A percentile compares a stretch with the other conserved stretches of the same genome.
phyloP scores from a whole-genome alignment of 2,329 filamentous ascomycete species.

The Exophiala alcalophila region DNA sequence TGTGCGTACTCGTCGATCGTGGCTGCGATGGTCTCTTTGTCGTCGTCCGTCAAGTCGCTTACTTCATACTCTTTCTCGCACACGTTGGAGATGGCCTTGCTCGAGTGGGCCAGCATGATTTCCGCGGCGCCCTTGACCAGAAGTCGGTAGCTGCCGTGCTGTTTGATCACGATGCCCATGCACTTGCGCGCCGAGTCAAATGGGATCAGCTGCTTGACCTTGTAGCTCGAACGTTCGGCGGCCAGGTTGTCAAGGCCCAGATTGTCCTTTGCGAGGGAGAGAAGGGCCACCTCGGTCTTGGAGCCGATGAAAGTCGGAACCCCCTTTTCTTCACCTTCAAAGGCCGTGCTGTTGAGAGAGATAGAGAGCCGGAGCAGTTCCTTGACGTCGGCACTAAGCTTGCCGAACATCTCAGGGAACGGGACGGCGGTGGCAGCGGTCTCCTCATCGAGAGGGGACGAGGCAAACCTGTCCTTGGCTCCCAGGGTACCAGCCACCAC shows the following conservation, averaged over 20 bases:
- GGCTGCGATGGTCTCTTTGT: conserved; percentile 33
- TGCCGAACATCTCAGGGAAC: conserved; percentile 24
- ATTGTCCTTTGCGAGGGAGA: conserved; percentile 66
- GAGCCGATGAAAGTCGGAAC: conserved; percentile 67
- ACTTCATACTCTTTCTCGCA: conserved; percentile 29
- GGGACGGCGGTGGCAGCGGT: conserved; percentile 8
- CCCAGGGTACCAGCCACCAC: conserved; percentile 71
- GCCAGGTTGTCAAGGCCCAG: conserved; percentile 63
- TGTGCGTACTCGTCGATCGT: conserved; percentile 44
- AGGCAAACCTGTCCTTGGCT: conserved; percentile 52
- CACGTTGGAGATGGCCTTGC: conserved; percentile 35
- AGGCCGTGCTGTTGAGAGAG: conserved; percentile 63
- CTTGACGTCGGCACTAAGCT: conserved; percentile 35
- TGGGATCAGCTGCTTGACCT: conserved; percentile 65
- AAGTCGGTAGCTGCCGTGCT: conserved; percentile 42
- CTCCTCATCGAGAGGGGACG: conserved; percentile 16
- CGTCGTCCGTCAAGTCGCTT: conserved; percentile 28
- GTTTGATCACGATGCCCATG: conserved; percentile 48
- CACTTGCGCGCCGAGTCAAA: conserved; percentile 76
- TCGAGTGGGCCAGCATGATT: conserved; percentile 42
- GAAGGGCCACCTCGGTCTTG: conserved; percentile 72
- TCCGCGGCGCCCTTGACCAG: conserved; percentile 51
- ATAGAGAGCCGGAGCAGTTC: conserved; percentile 43
- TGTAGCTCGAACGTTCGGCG: conserved; percentile 60
- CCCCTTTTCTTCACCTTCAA: conserved; percentile 70